A percentile compares a stretch with the other conserved stretches of the same genome.
Conservation (phyloP, 1,284 basidiomycete genomes). For the Cystobasidiaceae sp. region DNA sequence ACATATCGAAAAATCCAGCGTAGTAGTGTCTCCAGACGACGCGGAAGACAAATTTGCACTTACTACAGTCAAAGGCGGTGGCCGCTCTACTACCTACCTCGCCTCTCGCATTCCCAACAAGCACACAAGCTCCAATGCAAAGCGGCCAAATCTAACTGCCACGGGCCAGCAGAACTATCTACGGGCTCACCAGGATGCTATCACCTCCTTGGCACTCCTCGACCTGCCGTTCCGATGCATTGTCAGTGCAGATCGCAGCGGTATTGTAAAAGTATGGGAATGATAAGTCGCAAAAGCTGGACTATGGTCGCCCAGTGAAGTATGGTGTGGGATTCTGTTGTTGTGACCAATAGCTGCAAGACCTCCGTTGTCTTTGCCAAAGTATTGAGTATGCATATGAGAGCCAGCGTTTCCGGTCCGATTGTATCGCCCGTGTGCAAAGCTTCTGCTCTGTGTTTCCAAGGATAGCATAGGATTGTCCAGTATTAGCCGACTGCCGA, state of each 20-base stretch:
- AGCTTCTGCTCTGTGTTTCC: no score
- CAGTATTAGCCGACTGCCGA: no score
- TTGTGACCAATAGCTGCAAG: background rate
- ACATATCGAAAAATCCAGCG: slow-evolving; percentile 60
- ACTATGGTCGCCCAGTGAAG: background rate
- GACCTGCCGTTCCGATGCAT: slow-evolving; percentile 82
- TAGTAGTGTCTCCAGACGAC: slow-evolving; percentile 64
- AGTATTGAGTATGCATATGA: no score
- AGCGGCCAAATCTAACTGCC: slow-evolving; percentile 68
- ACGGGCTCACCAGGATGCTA: slow-evolving; percentile 72
- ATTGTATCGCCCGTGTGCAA: no score
- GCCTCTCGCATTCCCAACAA: slow-evolving; percentile 28
- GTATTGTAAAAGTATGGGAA: slow-evolving; percentile 66
- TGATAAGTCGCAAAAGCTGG: background rate
- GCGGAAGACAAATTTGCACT: slow-evolving; percentile 65
- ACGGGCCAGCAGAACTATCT: slow-evolving; percentile 71
- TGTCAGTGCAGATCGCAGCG: slow-evolving; percentile 74
- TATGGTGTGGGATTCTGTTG: background rate
- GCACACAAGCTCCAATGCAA: slow-evolving; percentile 41
- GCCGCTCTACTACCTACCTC: slow-evolving; percentile 25
- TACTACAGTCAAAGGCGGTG: slow-evolving; percentile 49
- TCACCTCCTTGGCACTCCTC: slow-evolving; percentile 71
- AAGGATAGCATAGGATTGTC: no score
- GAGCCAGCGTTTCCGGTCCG: no score
- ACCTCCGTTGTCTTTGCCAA: no score